A percentile compares a stretch with the other conserved stretches of the same genome.
These are phyloP conservation scores for Diaporthe aspalathi DNA, from an alignment of 2,329 filamentous ascomycete genomes.

Conservation along the genomic window DNA sequence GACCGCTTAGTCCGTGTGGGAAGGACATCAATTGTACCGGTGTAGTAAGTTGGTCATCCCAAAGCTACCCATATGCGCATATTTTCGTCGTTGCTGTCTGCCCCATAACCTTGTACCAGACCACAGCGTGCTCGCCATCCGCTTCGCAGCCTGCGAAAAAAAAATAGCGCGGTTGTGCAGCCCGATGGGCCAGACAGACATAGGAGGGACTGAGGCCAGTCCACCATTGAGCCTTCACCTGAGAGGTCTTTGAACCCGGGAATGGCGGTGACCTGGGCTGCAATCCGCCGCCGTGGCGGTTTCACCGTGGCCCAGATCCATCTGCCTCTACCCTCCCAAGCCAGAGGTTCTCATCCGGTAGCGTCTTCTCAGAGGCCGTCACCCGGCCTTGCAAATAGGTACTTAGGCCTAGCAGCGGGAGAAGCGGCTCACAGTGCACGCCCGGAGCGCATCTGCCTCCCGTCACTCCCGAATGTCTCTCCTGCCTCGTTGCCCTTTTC, in stretches of 20 bases:
- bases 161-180: neutral
- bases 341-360: neutral
- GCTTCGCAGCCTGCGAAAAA: neutral
- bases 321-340: neutral
- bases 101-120: neutral
- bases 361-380: neutral
- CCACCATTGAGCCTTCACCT: neutral
- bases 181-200: too few species aligned
- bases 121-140: too few species aligned
- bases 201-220: neutral
- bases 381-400: neutral
- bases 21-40: too few species aligned
- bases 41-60: too few species aligned
- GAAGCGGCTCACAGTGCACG: neutral
- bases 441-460: neutral
- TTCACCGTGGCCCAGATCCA: conserved; percentile 21
- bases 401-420: neutral
- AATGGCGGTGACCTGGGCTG: conserved; percentile 23
- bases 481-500: neutral
- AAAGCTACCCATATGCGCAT: too few species aligned
- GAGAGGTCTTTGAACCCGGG: neutral
- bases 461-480: neutral
- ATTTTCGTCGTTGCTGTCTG: neutral
- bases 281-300: conserved; percentile 36
- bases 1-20: too few species aligned